Evolutionary conservation across 1,284 basidiomycete species (phyloP), one percentile per base, ranked within the genome.

Genomic region (Taiwanofungus camphoratus): DNA sequence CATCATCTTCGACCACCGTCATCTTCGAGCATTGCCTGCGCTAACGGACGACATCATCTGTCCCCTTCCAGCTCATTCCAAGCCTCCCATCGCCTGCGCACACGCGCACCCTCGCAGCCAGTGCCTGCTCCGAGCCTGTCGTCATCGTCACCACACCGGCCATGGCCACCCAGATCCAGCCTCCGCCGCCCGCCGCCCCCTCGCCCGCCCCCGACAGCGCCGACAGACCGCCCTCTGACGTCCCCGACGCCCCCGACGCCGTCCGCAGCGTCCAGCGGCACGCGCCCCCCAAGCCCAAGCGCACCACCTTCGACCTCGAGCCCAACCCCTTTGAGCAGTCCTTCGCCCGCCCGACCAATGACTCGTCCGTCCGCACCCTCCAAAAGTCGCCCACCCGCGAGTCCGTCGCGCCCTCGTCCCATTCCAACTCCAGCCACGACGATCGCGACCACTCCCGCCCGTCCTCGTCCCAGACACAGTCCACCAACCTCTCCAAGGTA

Each of bases 281-380:
- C n/a, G 42, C 27, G 37, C 11, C 41, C 41, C 24, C 40, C 48
- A 34, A 45, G 49, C 50, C 54, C 52, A 75, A 70, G 20, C 75
- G 79, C 53, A 73, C 72, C 34, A 82, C 82, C 60, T 84, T 88
- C 62, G 82, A 87, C 61, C 79, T 92, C 46, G 94, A 98, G 63
- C 91, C 90, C 12, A 98, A 98, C 61, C 94, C 94, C 0, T 98
- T 97, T 60, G 94, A 98, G 61, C 88, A 92, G 65, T 94, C 90
- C 40, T 98, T 97, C 65, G 80, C 80, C 43, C 64, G 62, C 39
- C 65, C 54, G 16, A 69, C 77, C 29, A 66, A 72, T 56, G 73
- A 76, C 52, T 60, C 61, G 33, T 56, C 59, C 27, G 64, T 78
- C 50, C 69, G 77, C 62, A 67, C 67, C 66, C 59, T 52, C 39